Evolutionary conservation across 371 early-diverging fungal genomes (phyloP).

Genomic region (Thermomucor indicae-seudaticae): DNA sequence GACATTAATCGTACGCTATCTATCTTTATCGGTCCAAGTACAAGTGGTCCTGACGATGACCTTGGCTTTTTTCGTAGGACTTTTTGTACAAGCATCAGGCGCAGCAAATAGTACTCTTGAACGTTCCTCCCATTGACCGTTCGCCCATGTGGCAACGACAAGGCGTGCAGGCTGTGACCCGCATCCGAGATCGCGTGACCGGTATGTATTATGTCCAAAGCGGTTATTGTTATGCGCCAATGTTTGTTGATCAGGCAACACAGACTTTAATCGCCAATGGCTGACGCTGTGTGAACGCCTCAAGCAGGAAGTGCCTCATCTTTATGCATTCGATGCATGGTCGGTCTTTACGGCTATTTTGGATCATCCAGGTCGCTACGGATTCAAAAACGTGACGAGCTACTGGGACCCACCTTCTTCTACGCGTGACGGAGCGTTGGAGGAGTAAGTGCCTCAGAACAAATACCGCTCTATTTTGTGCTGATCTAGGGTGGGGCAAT

Average conservation of each 20-base stretch:
- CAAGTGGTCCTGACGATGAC: too few relatives aligned
- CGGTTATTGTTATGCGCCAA: not conserved
- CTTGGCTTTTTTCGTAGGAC: constrained; percentile 4
- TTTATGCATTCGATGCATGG: constrained; percentile 28
- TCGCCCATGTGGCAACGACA: constrained; percentile 22
- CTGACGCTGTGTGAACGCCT: constrained; percentile 10
- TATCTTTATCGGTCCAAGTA: too few relatives aligned
- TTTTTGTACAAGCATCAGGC: constrained; percentile 16
- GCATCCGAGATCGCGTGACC: constrained; percentile 13
- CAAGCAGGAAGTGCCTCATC: not conserved
- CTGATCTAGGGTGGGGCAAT: not conserved
- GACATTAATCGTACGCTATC: constrained; percentile 21
- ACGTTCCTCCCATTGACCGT: constrained; percentile 34
- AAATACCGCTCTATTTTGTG: not conserved
- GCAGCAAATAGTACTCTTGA: constrained; percentile 26
- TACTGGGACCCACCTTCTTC: constrained; percentile 25
- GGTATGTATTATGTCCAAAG: constrained; percentile 6
- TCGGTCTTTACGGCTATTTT: constrained; percentile 18
- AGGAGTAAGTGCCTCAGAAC: constrained; percentile 10
- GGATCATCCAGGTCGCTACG: constrained; percentile 15
- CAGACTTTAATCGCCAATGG: constrained; percentile 27
- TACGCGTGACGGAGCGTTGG: constrained; percentile 12
- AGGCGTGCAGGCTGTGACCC: not conserved
- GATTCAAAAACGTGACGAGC: constrained; percentile 9
- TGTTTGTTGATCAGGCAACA: not conserved